Base-by-base conservation (phyloP, 1,284 basidiomycete species). In the Ganoderma lingzhi region DNA sequence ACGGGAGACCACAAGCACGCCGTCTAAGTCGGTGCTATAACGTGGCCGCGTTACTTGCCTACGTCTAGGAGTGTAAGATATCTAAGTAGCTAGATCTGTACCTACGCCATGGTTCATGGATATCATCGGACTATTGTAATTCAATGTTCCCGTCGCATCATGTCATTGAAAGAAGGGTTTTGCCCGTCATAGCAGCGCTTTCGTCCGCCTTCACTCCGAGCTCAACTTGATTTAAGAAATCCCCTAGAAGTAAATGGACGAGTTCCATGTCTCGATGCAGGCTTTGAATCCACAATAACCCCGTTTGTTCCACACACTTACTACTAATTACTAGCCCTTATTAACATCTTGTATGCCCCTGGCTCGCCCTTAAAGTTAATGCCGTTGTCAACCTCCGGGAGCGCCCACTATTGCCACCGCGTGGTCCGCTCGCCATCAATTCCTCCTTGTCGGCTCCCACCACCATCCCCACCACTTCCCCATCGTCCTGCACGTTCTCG, bases 401-500 rank as follows among this genome's bases (percentile, higher is more conserved):
- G 64, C 66, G 67, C 64, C 45, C 63, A 63, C 62, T 66, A 66
- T 66, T 66, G 62, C 64, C 65, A 68, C 68, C 72, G 72, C 70
- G 72, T 70, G 70, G 68, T 63, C 70, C 72, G 68, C 70, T 67
- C 70, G 55, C 63, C 63, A 62, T 66, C 72, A 71, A 71, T 67
- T 69, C 68, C 64, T 67, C 67, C 69, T 66, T 71, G 60, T 71
- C 72, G 64, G 72, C 69, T 71, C 66, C 74, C 69, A 72, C 70
- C 72, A 74, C 66, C 71, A 67, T 63, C 62, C 10, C 48, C 62
- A 6, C 60, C 28, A 30, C 64, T 41, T 65, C 66, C 51, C 58
- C 67, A 42, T 66, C 71, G 65, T 58, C 62, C 64, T 61, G 67
- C 65, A 71, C 74, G 75, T 75, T 72, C 73, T 75, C 68, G 70